These are phyloP conservation scores for Rubus idaeus DNA, from an alignment of 306 rosid species.

Conservation along the genomic window DNA sequence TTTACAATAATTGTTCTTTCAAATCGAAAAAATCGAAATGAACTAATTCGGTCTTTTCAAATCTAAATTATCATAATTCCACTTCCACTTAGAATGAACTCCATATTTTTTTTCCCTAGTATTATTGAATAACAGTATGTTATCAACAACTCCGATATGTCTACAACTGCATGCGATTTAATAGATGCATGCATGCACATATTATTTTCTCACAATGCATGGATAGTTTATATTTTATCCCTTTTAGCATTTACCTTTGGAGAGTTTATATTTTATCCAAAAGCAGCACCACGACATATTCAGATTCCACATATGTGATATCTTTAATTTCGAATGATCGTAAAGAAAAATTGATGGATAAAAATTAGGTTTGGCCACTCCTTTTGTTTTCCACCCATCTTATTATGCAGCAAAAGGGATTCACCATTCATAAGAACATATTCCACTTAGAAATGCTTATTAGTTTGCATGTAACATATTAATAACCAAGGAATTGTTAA, in stretches of 20 bases:
- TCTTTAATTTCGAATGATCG: neutral
- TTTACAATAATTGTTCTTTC: no score
- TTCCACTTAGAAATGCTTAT: no score
- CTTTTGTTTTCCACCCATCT: neutral
- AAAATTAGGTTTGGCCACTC: neutral
- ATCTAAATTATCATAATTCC: no score
- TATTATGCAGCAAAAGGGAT: neutral
- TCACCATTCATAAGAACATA: neutral
- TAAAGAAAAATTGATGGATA: neutral
- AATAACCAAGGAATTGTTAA: no score
- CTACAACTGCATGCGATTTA: neutral
- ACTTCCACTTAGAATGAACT: no score
- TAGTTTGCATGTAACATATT: no score
- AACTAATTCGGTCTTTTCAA: no score
- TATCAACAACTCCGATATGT: no score
- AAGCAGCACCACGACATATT: neutral
- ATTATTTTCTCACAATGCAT: neutral
- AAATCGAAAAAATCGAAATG: no score
- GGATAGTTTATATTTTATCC: neutral
- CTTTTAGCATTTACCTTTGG: neutral
- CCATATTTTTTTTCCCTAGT: no score
- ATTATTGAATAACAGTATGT: no score
- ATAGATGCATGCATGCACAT: neutral
- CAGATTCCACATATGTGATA: neutral
- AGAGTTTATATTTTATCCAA: no score